Base-by-base conservation (phyloP, 768 basidiomycete genomes). In the Tylopilus plumbeoviolaceoides region DNA sequence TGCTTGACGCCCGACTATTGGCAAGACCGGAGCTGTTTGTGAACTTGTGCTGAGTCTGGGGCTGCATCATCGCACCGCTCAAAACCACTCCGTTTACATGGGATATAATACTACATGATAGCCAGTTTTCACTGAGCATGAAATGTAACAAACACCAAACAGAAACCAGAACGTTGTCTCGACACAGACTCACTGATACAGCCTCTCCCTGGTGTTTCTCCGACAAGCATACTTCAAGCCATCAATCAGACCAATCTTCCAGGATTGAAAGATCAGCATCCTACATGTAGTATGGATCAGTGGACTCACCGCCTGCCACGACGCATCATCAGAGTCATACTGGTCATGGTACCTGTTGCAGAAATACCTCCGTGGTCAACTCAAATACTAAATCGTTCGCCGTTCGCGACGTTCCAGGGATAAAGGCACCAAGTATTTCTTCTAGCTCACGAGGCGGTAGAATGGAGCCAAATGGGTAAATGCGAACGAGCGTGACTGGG, bases 11-110 rank as follows among this genome's bases (percentile, higher is more conserved):
- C 9, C 73, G 79, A n/a, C 76, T 89, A 47, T 76, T 94, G 54
- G 74, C 85, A n/a, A 85, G 93, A 30, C 74, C 98, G 21, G 91
- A 94, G 54, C 81, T 91, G 0, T 88, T 98, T 74, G 85, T 95
- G 14, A 75, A 82, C 28, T 81, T 86, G 14, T 68, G 89, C 95
- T 3, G 84, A 78, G 30, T 84, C 84, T 44, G 79, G 85, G 8
- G 75, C 83, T 7, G 90, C 7, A 73, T 95, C 15, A 70, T 79
- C 9, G 78, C 87, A 0, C 89, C 86, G 12, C 73, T 98, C 56
- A 90, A 87, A 60, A 86, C 89, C 4, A 82, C 86, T 0, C 85
- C 92, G 0, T 83, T n/a, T n/a, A n/a, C n/a, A n/a, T n/a, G n/a
- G n/a, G n/a, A n/a, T n/a, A n/a, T n/a, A n/a, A n/a, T n/a, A n/a